Percentiles rank a stretch among this genome's conserved stretches.
Evolutionary conservation across 1,139 yeast species (phyloP).

Genomic region (Protomyces inouyei): DNA sequence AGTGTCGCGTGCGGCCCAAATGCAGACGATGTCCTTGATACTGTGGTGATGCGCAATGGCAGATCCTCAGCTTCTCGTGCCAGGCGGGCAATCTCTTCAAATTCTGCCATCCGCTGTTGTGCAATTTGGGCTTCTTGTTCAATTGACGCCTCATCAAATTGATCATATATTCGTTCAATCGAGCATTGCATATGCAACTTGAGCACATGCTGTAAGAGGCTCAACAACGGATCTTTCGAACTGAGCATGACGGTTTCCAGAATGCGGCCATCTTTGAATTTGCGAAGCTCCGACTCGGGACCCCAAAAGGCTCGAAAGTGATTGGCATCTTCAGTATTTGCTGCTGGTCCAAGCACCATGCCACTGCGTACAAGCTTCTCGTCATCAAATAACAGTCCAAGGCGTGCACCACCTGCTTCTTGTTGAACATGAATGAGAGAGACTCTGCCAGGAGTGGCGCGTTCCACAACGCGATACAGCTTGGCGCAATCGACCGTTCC

Average conservation of each 20-base stretch:
- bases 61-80: constrained; percentile 54
- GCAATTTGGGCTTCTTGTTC: constrained; percentile 16
- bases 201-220: constrained; percentile 43
- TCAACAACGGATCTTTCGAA: constrained; percentile 1
- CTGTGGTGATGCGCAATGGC: constrained; percentile 67
- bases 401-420: neutral
- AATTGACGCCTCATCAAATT: constrained; percentile 54
- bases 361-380: neutral
- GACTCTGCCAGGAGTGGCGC: neutral
- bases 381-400: neutral
- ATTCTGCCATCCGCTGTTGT: constrained; percentile 1
- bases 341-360: constrained; percentile 55
- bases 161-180: constrained; percentile 52
- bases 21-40: constrained; percentile 40
- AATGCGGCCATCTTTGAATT: constrained; percentile 80
- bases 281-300: constrained; percentile 69
- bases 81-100: constrained; percentile 60
- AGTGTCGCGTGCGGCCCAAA: constrained; percentile 5
- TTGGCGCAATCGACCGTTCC: neutral
- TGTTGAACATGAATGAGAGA: neutral
- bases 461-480: neutral
- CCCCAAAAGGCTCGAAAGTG: constrained; percentile 90
- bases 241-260: constrained; percentile 86
- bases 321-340: constrained; percentile 52
- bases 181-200: constrained; percentile 53